phyloP scores from a whole-genome alignment of 768 basidiomycete genomes.

The Rhodotorula sphaerocarpa region DNA sequence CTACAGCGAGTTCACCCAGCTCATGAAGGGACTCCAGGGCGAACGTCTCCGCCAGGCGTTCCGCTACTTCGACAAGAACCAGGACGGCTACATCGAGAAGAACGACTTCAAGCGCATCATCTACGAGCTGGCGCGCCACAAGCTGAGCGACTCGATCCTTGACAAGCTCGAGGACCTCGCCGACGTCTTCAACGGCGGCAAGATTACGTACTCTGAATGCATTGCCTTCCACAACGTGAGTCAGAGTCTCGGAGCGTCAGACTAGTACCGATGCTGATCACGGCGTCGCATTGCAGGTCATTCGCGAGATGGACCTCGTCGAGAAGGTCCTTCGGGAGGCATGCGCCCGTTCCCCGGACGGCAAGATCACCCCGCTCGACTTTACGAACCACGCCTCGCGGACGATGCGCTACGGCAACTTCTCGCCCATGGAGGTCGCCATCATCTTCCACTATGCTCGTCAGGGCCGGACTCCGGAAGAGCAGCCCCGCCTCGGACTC shows the following conservation, averaged over 20 bases:
- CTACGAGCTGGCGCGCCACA: conserved; percentile 86
- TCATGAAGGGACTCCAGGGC: conserved; percentile 98
- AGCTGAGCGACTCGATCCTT: conserved; percentile 85
- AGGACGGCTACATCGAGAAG: conserved; percentile 86
- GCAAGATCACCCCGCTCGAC: conserved; percentile 81
- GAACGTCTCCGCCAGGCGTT: conserved; percentile 95
- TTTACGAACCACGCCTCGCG: conserved; percentile 82
- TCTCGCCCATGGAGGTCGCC: conserved; percentile 95
- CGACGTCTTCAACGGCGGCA: conserved; percentile 75
- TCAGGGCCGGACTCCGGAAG: conserved; percentile 50
- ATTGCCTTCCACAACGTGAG: conserved; percentile 95
- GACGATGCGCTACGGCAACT: conserved; percentile 82
- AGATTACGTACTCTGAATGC: conserved; percentile 93
- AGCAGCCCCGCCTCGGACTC: conserved; percentile 62
- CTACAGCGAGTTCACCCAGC: conserved; percentile 92
- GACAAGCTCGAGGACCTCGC: conserved; percentile 87
- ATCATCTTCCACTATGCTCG: conserved; percentile 98
- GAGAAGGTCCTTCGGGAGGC: conserved; percentile 72
- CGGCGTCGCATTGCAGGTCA: too few species aligned
- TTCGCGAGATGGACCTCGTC: conserved; percentile 90
- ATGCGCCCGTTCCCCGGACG: conserved; percentile 81
- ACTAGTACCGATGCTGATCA: too few species aligned
- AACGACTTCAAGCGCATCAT: conserved; percentile 94
- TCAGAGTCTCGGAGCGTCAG: not conserved
- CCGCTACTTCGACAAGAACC: conserved; percentile 73